Conservation (phyloP, 345 rosid genomes). For the Anacardium occidentale region DNA sequence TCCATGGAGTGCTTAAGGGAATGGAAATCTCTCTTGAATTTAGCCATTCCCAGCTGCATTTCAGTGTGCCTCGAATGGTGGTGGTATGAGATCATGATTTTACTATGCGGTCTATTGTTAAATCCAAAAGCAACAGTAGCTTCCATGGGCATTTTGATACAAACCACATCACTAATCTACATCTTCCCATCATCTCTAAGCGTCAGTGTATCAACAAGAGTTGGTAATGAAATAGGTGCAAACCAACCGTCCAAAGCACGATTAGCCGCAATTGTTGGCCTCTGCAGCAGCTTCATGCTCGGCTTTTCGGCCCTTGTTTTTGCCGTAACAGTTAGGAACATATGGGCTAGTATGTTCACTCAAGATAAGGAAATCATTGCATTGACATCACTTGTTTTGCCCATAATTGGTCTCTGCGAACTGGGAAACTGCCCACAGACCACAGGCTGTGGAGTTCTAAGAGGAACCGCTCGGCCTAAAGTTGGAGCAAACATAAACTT, state of each 20-base stretch:
- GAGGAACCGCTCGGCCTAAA: conserved; percentile 77
- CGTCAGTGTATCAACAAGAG: conserved; percentile 71
- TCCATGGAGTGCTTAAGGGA: conserved; percentile 55
- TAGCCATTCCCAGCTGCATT: conserved; percentile 71
- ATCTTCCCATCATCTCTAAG: conserved; percentile 81
- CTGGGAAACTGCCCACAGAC: conserved; percentile 83
- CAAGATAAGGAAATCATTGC: conserved; percentile 49
- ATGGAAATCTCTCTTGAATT: conserved; percentile 49
- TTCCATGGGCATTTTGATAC: conserved; percentile 79
- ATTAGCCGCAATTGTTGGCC: conserved; percentile 55
- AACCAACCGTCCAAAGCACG: conserved; percentile 54
- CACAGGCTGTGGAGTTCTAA: conserved; percentile 68
- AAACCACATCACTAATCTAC: conserved; percentile 68
- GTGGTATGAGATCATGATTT: conserved; percentile 86
- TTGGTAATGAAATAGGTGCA: conserved; percentile 70
- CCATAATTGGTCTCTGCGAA: conserved; percentile 72
- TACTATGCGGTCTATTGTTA: conserved; percentile 55
- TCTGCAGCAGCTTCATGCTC: conserved; percentile 44
- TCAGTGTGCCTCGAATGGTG: conserved; percentile 91
- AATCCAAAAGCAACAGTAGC: conserved; percentile 66
- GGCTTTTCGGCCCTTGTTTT: conserved; percentile 53
- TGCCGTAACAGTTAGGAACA: conserved; percentile 44
- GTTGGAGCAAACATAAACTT: conserved; percentile 71
- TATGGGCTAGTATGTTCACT: conserved; percentile 76
- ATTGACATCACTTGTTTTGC: conserved; percentile 54